These are phyloP conservation scores for Leccinellum luteum DNA, from an alignment of 768 basidiomycete genomes.

Conservation along the genomic window DNA sequence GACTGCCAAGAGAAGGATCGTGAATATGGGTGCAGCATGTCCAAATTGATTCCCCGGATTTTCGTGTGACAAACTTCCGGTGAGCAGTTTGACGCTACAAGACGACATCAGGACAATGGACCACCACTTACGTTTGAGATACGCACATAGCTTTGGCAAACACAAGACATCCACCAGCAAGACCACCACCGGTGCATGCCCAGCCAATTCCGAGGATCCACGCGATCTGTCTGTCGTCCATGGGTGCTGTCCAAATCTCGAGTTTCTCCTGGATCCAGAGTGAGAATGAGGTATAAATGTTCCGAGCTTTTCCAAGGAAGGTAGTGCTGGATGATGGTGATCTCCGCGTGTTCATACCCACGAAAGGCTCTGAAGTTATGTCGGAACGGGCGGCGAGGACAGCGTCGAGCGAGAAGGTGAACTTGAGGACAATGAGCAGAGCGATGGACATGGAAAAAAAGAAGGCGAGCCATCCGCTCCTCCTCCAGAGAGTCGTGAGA, in stretches of 20 bases:
- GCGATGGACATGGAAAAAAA: conserved; percentile 78
- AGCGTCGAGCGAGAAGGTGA: conserved; percentile 69
- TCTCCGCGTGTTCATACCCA: conserved; percentile 36
- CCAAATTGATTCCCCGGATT: conserved; percentile 88
- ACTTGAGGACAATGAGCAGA: conserved; percentile 62
- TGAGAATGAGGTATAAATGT: conserved; percentile 47
- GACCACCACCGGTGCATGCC: conserved; percentile 89
- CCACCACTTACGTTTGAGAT: background rate
- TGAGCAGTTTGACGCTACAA: conserved; percentile 72
- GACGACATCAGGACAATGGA: conserved; percentile 6
- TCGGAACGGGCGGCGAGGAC: conserved; percentile 72
- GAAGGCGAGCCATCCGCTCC: conserved; percentile 87
- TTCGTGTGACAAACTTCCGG: conserved; percentile 72
- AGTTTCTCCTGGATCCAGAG: conserved; percentile 57
- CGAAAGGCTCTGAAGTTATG: conserved; percentile 56
- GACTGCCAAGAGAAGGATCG: conserved; percentile 53
- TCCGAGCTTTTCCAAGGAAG: conserved; percentile 34
- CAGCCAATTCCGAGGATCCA: conserved; percentile 94
- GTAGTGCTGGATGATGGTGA: conserved; percentile 17
- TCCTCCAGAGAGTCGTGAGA: conserved; percentile 81
- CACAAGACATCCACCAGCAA: conserved; percentile 87
- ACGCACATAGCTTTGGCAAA: conserved; percentile 57
- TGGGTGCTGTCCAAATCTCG: conserved; percentile 73
- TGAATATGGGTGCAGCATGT: conserved; percentile 76
- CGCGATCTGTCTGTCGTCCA: conserved; percentile 80